Base-by-base conservation (phyloP, 352 stramenopile genomes). In the Albugo candida region DNA sequence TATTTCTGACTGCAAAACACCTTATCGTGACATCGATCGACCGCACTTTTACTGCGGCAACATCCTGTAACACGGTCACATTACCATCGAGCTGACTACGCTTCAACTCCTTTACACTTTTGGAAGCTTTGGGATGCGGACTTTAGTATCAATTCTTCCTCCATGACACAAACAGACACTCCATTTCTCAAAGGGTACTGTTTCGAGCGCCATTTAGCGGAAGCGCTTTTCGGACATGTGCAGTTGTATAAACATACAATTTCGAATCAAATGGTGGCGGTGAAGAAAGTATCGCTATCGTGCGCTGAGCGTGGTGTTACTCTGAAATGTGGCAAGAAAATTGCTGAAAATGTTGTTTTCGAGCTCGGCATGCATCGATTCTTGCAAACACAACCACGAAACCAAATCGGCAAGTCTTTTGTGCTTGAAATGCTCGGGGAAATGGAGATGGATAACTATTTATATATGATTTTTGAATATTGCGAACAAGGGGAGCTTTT, bases 201-300 rank as follows among this genome's bases (percentile, higher is more conserved):
- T 55, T 85, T 89, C 56, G 67, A 85, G 59, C 65, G 70, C 50
- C 67, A 67, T 0, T 60, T 89, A 0, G 72, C 71, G 37, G 66
- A 74, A 5, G 73, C 76, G 41, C 72, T 89, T 35, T 89, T 85
- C 54, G 76, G 76, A 18, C 68, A 85, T 47, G 72, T 89, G 56
- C 58, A 86, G 43, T 62, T 89, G 41, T 85, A 72, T 51, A 53
- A 66, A 47, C 69, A 89, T 61, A 61, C 63, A 36, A 66, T 67
- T 10, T 66, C 69, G 14, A 64, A 64, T 48, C 66, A 80, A 42
- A 59, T 67, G 16, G 69, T 86, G 51, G 76, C 72, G 34, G 71
- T 89, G 41, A 89, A 89, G 64, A 70, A 74, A 58, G 66, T 88
- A 49, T 62, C 81, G 36, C 65, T 81, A 43, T 77, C 65, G 54